Conservation (phyloP, 306 rosid species). For the Urtica urens region DNA sequence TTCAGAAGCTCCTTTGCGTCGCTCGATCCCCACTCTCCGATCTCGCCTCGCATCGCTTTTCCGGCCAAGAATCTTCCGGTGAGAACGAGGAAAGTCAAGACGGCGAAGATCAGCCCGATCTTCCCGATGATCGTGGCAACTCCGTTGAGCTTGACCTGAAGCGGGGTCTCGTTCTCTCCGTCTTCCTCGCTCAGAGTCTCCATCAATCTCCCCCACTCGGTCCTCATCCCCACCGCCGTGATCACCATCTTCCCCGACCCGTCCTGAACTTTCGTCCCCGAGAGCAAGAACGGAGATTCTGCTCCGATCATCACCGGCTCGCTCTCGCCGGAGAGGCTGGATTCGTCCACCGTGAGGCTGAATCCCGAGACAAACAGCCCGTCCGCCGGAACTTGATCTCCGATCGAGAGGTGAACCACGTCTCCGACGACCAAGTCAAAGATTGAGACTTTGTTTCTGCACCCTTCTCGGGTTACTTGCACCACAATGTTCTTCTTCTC, state of each 20-base stretch:
- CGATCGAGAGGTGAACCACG: constrained; percentile 58
- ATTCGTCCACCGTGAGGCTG: constrained; percentile 60
- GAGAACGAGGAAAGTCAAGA: constrained; percentile 60
- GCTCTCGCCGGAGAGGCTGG: constrained; percentile 86
- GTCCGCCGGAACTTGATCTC: constrained; percentile 83
- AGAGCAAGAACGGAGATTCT: constrained; percentile 47
- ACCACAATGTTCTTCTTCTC: constrained; percentile 66
- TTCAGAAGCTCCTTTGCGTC: constrained; percentile 53
- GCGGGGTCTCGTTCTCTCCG: constrained; percentile 85
- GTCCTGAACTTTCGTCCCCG: constrained; percentile 77
- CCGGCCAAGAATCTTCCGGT: constrained; percentile 43
- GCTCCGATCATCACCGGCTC: constrained; percentile 40
- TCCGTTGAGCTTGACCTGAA: constrained; percentile 86
- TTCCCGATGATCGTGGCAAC: constrained; percentile 88
- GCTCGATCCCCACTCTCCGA: constrained; percentile 37
- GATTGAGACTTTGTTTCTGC: constrained; percentile 60
- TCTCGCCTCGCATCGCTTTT: constrained; percentile 29
- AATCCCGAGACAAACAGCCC: constrained; percentile 65
- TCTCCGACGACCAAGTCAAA: constrained; percentile 79
- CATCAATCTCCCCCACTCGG: constrained; percentile 98
- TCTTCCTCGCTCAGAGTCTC: constrained; percentile 69
- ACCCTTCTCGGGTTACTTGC: constrained; percentile 70
- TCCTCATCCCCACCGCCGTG: constrained; percentile 74
- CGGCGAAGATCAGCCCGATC: constrained; percentile 68
- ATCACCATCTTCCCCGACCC: constrained; percentile 85